Percentiles rank a stretch among this genome's conserved stretches.
Evolutionary conservation across 805 yeast genomes (phyloP).

Genomic region (Zygosaccharomyces pseudorouxii): DNA sequence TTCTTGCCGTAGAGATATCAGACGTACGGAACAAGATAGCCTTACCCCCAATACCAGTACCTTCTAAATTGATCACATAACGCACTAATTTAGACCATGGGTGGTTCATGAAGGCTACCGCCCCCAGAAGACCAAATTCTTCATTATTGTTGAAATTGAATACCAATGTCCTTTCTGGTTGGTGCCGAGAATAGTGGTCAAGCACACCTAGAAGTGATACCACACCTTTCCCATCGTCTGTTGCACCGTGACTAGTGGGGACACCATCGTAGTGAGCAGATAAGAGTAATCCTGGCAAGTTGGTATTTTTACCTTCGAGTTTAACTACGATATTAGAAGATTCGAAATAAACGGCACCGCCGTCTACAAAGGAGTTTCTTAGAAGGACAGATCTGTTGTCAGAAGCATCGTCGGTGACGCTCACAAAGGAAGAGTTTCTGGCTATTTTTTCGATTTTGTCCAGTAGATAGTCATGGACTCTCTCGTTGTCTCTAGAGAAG

Average conservation of each 20-base stretch:
- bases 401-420: conserved; percentile 38
- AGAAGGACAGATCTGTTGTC: conserved; percentile 41
- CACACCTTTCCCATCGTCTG: conserved; percentile 89
- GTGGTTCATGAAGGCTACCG: conserved; percentile 65
- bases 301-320: conserved; percentile 56
- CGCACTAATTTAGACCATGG: conserved; percentile 61
- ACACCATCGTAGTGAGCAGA: conserved; percentile 91
- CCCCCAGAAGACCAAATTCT: conserved; percentile 84
- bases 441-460: conserved; percentile 40
- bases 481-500: conserved; percentile 69
- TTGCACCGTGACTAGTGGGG: conserved; percentile 80
- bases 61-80: conserved; percentile 78
- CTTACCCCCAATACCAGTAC: conserved; percentile 88
- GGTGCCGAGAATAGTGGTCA: conserved; percentile 42
- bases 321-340: conserved; percentile 76
- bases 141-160: conserved; percentile 88
- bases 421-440: conserved; percentile 23
- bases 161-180: conserved; percentile 67
- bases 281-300: conserved; percentile 61
- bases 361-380: conserved; percentile 44
- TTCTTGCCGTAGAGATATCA: conserved; percentile 63
- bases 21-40: conserved; percentile 82
- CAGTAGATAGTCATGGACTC: conserved; percentile 63
- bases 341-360: conserved; percentile 68
- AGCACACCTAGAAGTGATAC: conserved; percentile 74